Base-by-base conservation (phyloP, 352 stramenopile genomes). In the Phytophthora chlamydospora region DNA sequence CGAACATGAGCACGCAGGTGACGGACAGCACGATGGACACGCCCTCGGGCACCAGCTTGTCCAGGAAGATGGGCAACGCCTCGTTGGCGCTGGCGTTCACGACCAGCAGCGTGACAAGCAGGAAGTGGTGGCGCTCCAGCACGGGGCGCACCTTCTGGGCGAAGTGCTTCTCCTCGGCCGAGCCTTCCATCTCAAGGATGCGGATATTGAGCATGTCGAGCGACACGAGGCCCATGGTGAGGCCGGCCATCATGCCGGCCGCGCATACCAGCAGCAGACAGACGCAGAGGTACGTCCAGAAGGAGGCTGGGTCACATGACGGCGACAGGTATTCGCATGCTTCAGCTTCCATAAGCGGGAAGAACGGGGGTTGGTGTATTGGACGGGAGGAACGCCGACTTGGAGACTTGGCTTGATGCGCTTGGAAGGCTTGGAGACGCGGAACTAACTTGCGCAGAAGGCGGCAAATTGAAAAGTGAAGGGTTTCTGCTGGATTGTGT, bases 81-180 rank as follows among this genome's bases (percentile, higher is more conserved):
- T 99, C 96, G 70, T 98, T 98, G 14, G 93, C 93, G n/a, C 84
- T 54, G 12, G 88, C 85, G 76, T 98, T 99, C 62, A 97, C 79
- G 27, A 99, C 78, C 33, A 99, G 71, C 27, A 99, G 72, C 45
- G 96, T 97, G n/a, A 98, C 94, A 21, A 99, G 76, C 16, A 98
- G 65, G 47, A 91, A 73, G 81, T 99, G 96, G 65, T 98, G 93
- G 27, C 87, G 65, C 45, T 87, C 71, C 21, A 98, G 75, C 50
- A 99, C 66, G 6, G 95, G 94, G 7, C 97, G 71, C 27, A 98
- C 80, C 7, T 73, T 65, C 16, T 53, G 65, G 7, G 93, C 92
- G 24, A 85, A 75, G 17, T 67, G 44, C 73, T 98, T 90, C 67
- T 98, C 83, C 10, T 60, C 36, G 5, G 76, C 66, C 11, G 75